Percentiles rank a stretch among this genome's conserved stretches.
Conservation (phyloP, 225 moss, liverwort and hornwort genomes). For the Sphagnum tenellum region DNA sequence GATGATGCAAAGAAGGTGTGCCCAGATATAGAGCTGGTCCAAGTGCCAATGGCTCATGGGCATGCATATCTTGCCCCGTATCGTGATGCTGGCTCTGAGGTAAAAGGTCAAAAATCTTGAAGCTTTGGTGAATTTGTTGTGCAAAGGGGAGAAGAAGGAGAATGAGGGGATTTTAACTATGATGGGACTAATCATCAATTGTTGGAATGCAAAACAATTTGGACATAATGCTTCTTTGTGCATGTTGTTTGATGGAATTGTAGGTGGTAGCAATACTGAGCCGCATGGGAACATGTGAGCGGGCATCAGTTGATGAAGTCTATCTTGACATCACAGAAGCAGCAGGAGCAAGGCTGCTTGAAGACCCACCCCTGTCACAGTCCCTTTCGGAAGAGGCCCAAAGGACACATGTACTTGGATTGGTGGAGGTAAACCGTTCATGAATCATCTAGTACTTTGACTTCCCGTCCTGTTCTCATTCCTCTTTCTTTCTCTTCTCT, state of each 20-base stretch:
- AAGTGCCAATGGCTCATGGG: slow-evolving; percentile 81
- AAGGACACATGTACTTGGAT: slow-evolving; percentile 54
- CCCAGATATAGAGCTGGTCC: slow-evolving; percentile 78
- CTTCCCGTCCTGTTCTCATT: not conserved
- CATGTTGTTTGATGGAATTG: not conserved
- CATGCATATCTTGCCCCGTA: slow-evolving; percentile 76
- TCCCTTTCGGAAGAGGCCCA: slow-evolving; percentile 48
- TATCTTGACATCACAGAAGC: slow-evolving; percentile 93
- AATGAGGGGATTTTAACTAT: no score
- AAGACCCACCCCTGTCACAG: slow-evolving; percentile 31
- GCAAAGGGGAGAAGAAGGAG: no score
- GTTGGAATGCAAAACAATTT: no score
- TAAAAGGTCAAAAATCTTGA: slow-evolving; percentile 4
- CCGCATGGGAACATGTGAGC: slow-evolving; percentile 69
- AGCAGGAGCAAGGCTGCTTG: slow-evolving; percentile 39
- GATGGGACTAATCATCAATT: no score
- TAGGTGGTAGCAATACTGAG: slow-evolving; percentile 86
- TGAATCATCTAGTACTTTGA: not conserved
- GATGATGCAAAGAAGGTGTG: slow-evolving; percentile 79
- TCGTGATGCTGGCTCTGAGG: slow-evolving; percentile 88
- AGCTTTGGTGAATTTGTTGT: no score
- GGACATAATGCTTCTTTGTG: not conserved
- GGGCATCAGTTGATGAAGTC: slow-evolving; percentile 92
- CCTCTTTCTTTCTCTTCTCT: slow-evolving; percentile 1
- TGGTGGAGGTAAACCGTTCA: slow-evolving; percentile 39